phyloP scores from a whole-genome alignment of 495 filamentous ascomycete genomes.

The Penicillium mononematosum region DNA sequence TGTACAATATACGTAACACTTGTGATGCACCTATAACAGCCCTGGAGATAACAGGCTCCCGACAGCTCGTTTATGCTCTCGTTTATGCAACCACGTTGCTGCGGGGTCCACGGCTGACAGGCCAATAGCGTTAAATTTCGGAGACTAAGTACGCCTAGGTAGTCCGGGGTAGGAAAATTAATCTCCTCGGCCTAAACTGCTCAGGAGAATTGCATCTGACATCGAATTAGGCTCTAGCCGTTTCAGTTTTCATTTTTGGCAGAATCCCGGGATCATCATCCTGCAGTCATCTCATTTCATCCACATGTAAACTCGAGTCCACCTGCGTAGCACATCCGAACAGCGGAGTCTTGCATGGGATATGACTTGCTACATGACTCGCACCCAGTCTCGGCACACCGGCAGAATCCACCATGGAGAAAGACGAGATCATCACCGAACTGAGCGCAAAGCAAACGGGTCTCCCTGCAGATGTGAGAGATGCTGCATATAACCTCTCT shows the following conservation, averaged over 20 bases:
- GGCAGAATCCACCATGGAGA: constrained; percentile 18
- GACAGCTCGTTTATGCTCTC: constrained; percentile 4
- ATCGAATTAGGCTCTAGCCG: background rate
- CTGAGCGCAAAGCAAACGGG: constrained; percentile 12
- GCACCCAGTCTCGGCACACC: background rate
- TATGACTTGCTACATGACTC: background rate
- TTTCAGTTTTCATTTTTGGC: background rate
- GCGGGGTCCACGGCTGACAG: background rate
- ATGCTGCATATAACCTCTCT: constrained; percentile 41
- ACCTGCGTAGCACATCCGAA: background rate
- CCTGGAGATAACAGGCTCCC: too few relatives aligned
- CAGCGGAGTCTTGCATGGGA: background rate
- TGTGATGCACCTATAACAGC: background rate
- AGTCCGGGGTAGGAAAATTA: constrained; percentile 1
- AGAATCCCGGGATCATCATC: background rate
- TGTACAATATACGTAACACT: background rate
- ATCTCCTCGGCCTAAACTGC: background rate
- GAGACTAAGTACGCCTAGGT: constrained; percentile 2
- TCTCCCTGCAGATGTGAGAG: constrained; percentile 11
- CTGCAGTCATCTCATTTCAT: background rate
- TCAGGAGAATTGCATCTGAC: background rate
- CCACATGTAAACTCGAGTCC: too few relatives aligned
- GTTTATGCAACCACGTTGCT: constrained; percentile 10
- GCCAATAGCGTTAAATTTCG: background rate
- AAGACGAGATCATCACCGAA: constrained; percentile 19